These are phyloP conservation scores for Melampsora abietis-canadensis DNA, from an alignment of 1,284 basidiomycete species.

Conservation along the genomic window DNA sequence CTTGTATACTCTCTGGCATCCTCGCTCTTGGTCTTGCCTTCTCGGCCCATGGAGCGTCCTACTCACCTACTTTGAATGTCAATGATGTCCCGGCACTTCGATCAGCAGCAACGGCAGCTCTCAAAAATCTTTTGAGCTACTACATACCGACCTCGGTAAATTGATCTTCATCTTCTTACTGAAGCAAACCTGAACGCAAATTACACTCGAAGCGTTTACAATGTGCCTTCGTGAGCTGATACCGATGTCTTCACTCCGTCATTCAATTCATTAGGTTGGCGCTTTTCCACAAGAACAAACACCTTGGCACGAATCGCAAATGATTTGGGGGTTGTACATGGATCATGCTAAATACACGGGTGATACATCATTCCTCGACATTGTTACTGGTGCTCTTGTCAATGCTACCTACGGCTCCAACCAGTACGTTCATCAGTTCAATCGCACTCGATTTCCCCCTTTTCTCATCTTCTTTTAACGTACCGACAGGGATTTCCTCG, in stretches of 20 bases:
- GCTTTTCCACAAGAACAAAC: constrained; percentile 28
- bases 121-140: constrained; percentile 32
- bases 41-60: constrained; percentile 6
- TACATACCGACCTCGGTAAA: constrained; percentile 13
- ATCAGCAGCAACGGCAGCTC: constrained; percentile 11
- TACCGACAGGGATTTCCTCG: constrained; percentile 23
- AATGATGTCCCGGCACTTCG: constrained; percentile 20
- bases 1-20: background rate
- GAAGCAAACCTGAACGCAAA: background rate
- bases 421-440: constrained; percentile 1
- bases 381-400: constrained; percentile 39
- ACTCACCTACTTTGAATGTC: constrained; percentile 19
- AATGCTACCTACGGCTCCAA: constrained; percentile 35
- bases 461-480: background rate
- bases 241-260: background rate
- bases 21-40: background rate
- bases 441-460: background rate
- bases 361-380: constrained; percentile 35
- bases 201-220: background rate
- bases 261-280: constrained; percentile 6
- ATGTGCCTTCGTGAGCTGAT: background rate
- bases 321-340: constrained; percentile 41
- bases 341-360: constrained; percentile 43
- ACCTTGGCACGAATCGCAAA: constrained; percentile 39
- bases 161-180: background rate